Base-by-base conservation (phyloP, 139 green algal species). In the Chlamydomonas schloesseri region DNA sequence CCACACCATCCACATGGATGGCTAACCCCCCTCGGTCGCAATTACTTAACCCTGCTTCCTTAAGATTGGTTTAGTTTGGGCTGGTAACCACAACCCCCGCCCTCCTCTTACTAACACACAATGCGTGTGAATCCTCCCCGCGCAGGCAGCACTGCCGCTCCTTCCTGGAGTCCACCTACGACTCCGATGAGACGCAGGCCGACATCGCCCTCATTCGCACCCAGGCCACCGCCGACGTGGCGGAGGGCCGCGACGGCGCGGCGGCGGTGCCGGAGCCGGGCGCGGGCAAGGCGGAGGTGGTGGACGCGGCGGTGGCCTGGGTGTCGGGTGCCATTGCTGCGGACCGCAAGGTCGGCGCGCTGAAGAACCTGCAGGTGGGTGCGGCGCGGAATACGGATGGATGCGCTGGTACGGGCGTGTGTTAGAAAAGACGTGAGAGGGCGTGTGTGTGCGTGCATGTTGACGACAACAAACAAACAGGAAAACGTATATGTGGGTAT, bases 281-380 rank as follows among this genome's bases (percentile, higher is more conserved):
- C n/a, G 21, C 68, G 9, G 67, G 58, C 58, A 80, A 87, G 69
- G 90, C 73, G 36, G 79, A 65, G 10, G 90, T 96, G 15, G 71
- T 97, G 20, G 89, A 85, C 2, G 93, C 90, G 6, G 89, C 91
- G 21, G 90, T 95, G 37, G 71, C 37, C 8, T 95, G 89, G 89
- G 94, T 96, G 57, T 71, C 95, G 42, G 90, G 81, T 3, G 89
- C 94, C 73, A 98, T 98, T 81, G 88, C 81, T 1, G 90, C 77
- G 5, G 96, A 99, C 87, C 81, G 84, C 62, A 94, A 96, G 76
- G 76, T 96, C 31, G 82, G 74, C 0, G 91, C 91, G 28, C 89
- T 97, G 67, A 96, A 96, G 89, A 90, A 91, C 60, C 87, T 97
- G 81, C 93, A 96, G 91, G 91, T 88, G 64, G 0, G 53, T n/a